phyloP scores from a whole-genome alignment of 768 basidiomycete species.

The Leccinum fibrillosum region DNA sequence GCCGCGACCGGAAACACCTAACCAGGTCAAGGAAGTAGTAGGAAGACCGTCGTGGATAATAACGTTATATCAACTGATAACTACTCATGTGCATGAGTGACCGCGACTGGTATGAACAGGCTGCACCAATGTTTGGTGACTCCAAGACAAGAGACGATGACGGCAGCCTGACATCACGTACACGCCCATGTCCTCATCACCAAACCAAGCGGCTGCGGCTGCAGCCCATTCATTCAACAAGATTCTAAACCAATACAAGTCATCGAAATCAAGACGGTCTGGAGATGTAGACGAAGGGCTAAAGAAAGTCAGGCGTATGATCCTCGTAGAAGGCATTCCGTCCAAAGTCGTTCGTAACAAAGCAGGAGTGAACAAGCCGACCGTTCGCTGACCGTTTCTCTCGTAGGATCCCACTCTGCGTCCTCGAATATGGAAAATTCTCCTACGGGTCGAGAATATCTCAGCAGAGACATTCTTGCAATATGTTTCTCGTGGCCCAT shows the following conservation, averaged over 20 bases:
- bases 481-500: slow-evolving; percentile 82
- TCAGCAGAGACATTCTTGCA: slow-evolving; percentile 72
- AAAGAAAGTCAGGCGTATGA: slow-evolving; percentile 83
- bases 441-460: slow-evolving; percentile 77
- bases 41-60: background rate
- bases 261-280: slow-evolving; percentile 61
- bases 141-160: background rate
- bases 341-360: slow-evolving; percentile 59
- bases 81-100: slow-evolving; percentile 1
- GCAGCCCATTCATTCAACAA: slow-evolving; percentile 79
- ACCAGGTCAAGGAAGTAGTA: background rate
- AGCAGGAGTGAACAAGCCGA: background rate
- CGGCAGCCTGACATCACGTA: slow-evolving; percentile 2
- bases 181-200: slow-evolving; percentile 23
- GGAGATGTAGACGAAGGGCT: slow-evolving; percentile 74
- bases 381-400: slow-evolving; percentile 2
- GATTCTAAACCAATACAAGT: slow-evolving; percentile 68
- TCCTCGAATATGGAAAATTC: slow-evolving; percentile 92
- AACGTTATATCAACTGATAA: background rate
- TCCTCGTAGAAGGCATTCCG: slow-evolving; percentile 89
- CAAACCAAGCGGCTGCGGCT: slow-evolving; percentile 27
- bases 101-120: background rate
- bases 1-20: background rate
- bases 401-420: slow-evolving; percentile 77
- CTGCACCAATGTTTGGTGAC: background rate